A percentile compares a stretch with the other conserved stretches of the same genome.
Evolutionary conservation across 2,329 filamentous ascomycete genomes (phyloP).

Genomic region (Colletotrichum somersetense): DNA sequence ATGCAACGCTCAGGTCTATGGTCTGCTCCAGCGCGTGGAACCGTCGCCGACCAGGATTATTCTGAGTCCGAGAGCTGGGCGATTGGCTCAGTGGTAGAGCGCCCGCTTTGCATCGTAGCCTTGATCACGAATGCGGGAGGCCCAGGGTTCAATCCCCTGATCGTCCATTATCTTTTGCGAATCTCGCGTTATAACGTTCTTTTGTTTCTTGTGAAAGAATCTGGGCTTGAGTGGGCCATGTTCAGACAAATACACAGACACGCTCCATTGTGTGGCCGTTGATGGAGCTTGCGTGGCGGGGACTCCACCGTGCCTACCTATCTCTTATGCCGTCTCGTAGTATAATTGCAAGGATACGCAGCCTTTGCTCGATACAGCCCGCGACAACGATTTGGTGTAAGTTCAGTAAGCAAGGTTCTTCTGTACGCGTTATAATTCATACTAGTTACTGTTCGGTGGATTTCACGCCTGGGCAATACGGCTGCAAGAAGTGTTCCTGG

Average conservation of each 20-base stretch:
- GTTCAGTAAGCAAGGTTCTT: not conserved
- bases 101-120: slow-evolving; percentile 20
- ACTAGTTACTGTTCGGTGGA: not conserved
- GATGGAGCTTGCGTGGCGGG: not conserved
- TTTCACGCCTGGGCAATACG: not conserved
- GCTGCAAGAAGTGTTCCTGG: not conserved
- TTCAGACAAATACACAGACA: not conserved
- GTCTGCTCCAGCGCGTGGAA: not conserved
- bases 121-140: slow-evolving; percentile 5
- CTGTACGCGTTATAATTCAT: too few relatives aligned
- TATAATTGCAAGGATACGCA: not conserved
- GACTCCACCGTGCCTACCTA: not conserved
- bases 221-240: not conserved
- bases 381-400: not conserved
- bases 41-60: not conserved
- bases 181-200: not conserved
- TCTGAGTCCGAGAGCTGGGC: not conserved
- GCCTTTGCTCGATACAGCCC: not conserved
- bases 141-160: slow-evolving; percentile 29
- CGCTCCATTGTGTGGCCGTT: not conserved
- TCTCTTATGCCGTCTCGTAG: too few relatives aligned
- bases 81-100: slow-evolving; percentile 24
- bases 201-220: too few relatives aligned
- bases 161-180: slow-evolving; percentile 12
- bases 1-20: not conserved